These are phyloP conservation scores for Hypsizygus marmoreus DNA, from an alignment of 768 basidiomycete genomes.

Conservation along the genomic window DNA sequence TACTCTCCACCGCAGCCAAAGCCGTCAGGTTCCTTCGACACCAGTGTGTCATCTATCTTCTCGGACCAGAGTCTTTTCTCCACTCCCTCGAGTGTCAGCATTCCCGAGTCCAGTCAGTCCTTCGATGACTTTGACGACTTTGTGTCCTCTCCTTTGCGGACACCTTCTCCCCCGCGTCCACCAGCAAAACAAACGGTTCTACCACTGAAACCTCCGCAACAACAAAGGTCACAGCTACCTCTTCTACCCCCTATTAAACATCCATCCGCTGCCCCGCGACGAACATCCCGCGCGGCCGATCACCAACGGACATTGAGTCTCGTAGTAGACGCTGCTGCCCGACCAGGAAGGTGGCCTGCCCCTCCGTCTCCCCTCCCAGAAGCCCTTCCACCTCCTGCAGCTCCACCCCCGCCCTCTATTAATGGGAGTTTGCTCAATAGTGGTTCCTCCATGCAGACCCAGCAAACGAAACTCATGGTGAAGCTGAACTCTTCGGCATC, in stretches of 20 bases:
- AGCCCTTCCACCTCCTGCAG: slow-evolving; percentile 22
- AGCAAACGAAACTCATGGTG: slow-evolving; percentile 29
- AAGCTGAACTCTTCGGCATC: slow-evolving; percentile 22
- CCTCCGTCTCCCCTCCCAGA: slow-evolving; percentile 27
- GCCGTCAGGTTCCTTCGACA: slow-evolving; percentile 17
- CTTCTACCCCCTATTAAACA: slow-evolving; percentile 12
- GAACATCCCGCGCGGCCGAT: slow-evolving; percentile 40
- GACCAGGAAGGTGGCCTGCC: slow-evolving; percentile 47
- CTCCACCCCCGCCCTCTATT: slow-evolving; percentile 14
- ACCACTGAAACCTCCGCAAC: slow-evolving; percentile 7
- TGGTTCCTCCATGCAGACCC: slow-evolving; percentile 30
- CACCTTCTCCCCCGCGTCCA: slow-evolving; percentile 49
- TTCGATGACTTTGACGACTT: slow-evolving; percentile 33
- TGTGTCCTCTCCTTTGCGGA: slow-evolving; percentile 40
- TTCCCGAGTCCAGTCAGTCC: slow-evolving; percentile 9
- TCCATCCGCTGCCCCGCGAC: slow-evolving; percentile 22
- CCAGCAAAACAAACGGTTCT: slow-evolving; percentile 32
- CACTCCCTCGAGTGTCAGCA: slow-evolving; percentile 18
- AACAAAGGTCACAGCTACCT: background rate
- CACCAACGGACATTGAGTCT: slow-evolving; percentile 62
- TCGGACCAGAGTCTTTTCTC: slow-evolving; percentile 17
- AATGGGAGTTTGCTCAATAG: slow-evolving; percentile 28
- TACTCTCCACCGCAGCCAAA: slow-evolving; percentile 28
- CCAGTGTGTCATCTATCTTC: slow-evolving; percentile 23
- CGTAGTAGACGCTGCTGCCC: slow-evolving; percentile 56